These are phyloP conservation scores for Malus hybrid DNA, from an alignment of 331 rosid genomes.

Conservation along the genomic window DNA sequence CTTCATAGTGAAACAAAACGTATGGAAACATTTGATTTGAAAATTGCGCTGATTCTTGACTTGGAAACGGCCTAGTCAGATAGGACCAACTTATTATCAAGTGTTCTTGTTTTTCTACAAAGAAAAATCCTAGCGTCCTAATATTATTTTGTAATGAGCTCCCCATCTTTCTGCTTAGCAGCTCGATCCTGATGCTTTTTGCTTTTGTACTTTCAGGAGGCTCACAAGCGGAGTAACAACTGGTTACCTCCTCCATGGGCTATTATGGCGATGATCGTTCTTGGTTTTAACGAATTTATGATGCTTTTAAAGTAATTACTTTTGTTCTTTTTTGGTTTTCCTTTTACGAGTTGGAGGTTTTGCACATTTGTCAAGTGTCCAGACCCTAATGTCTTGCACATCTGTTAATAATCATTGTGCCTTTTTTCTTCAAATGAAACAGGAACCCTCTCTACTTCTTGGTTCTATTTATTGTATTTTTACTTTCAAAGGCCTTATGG, in stretches of 20 bases:
- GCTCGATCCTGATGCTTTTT: not conserved
- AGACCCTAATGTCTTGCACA: constrained; percentile 4
- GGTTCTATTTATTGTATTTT: constrained; percentile 53
- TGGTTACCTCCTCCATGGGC: constrained; percentile 99
- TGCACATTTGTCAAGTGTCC: not conserved
- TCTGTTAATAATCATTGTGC: constrained; percentile 11
- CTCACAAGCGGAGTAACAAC: constrained; percentile 64
- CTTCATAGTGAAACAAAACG: not conserved
- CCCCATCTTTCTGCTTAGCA: not conserved
- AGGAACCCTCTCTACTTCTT: constrained; percentile 78
- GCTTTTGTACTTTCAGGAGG: constrained; percentile 51
- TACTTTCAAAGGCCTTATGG: constrained; percentile 76
- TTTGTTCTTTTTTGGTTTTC: not conserved
- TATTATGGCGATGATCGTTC: constrained; percentile 56
- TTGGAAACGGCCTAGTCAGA: not conserved
- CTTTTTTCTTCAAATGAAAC: constrained; percentile 23
- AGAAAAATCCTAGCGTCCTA: not conserved
- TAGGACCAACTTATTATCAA: not conserved
- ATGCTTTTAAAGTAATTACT: constrained; percentile 58
- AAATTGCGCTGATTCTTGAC: not conserved
- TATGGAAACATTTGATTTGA: too few species aligned
- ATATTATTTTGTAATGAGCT: not conserved
- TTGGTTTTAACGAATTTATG: constrained; percentile 92
- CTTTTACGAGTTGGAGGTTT: not conserved
- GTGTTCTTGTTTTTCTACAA: not conserved